phyloP scores from a whole-genome alignment of 495 filamentous ascomycete genomes.

The Friedmanniomyces simplex region DNA sequence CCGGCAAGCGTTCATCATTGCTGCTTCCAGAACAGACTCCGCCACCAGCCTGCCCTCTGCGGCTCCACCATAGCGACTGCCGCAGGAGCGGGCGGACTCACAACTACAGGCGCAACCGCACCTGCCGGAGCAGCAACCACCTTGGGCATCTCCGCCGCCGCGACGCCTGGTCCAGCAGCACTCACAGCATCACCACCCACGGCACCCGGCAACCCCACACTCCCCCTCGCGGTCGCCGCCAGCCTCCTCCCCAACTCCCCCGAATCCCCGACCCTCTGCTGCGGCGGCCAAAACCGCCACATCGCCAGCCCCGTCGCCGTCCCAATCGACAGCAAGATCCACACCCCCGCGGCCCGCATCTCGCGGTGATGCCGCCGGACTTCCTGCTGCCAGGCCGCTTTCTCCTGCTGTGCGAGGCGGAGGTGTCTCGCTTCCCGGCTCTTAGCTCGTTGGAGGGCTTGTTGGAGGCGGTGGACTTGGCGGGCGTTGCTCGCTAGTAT shows the following conservation, averaged over 20 bases:
- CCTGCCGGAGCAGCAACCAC: neutral
- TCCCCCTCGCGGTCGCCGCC: neutral
- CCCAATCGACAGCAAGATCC: conserved; percentile 5
- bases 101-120: neutral
- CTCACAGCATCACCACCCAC: neutral
- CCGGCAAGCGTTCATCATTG: neutral
- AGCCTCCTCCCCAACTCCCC: conserved; percentile 8
- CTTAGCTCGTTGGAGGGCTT: neutral
- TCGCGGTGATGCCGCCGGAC: neutral
- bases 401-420: neutral
- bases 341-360: conserved; percentile 5
- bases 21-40: conserved; percentile 17
- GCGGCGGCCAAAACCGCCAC: conserved; percentile 15
- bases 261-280: neutral
- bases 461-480: neutral
- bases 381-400: conserved; percentile 2
- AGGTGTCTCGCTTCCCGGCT: neutral
- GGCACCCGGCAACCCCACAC: neutral
- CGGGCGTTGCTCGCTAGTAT: conserved; percentile 5
- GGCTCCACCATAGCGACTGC: neutral
- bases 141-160: neutral
- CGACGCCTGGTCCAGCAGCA: neutral
- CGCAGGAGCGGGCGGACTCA: neutral
- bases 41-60: neutral
- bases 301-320: conserved; percentile 16